phyloP scores from a whole-genome alignment of 106 monocot genomes.

The Platanthera guangdongensis region DNA sequence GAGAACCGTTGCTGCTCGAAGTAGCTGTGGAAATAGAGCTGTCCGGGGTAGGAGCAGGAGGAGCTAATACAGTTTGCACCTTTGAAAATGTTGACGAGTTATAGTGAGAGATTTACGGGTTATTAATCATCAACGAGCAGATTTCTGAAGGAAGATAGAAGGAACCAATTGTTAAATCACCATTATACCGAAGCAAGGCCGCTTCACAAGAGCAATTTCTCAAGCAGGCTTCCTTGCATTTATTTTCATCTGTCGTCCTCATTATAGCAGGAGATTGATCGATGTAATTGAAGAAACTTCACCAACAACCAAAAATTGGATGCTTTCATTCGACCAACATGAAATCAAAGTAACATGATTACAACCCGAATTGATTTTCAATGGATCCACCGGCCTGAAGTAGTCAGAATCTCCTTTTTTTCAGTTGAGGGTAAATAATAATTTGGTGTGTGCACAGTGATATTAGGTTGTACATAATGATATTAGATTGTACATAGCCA shows the following conservation, averaged over 20 bases:
- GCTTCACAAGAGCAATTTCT: conserved; percentile 30
- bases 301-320: conserved; percentile 15
- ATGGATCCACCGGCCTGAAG: conserved; percentile 19
- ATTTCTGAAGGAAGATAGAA: conserved; percentile 28
- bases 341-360: conserved; percentile 12
- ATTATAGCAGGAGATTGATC: neutral
- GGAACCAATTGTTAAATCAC: conserved; percentile 18
- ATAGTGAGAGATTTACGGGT: conserved; percentile 9
- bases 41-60: neutral
- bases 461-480: too few relatives aligned
- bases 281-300: conserved; percentile 29
- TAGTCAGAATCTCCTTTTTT: conserved; percentile 7
- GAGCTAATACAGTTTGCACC: conserved; percentile 15
- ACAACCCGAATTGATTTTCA: conserved; percentile 29
- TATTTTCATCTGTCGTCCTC: conserved; percentile 6
- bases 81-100: conserved; percentile 39
- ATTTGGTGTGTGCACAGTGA: too few relatives aligned
- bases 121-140: conserved; percentile 30
- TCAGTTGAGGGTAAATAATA: conserved; percentile 17
- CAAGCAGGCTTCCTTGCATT: conserved; percentile 41
- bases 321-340: conserved; percentile 13
- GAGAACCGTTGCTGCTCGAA: too few relatives aligned
- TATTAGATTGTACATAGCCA: too few relatives aligned
- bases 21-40: too few relatives aligned
- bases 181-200: conserved; percentile 22